These are phyloP conservation scores for Mortierella sp. DNA, from an alignment of 371 early-diverging fungal species.

Conservation along the genomic window DNA sequence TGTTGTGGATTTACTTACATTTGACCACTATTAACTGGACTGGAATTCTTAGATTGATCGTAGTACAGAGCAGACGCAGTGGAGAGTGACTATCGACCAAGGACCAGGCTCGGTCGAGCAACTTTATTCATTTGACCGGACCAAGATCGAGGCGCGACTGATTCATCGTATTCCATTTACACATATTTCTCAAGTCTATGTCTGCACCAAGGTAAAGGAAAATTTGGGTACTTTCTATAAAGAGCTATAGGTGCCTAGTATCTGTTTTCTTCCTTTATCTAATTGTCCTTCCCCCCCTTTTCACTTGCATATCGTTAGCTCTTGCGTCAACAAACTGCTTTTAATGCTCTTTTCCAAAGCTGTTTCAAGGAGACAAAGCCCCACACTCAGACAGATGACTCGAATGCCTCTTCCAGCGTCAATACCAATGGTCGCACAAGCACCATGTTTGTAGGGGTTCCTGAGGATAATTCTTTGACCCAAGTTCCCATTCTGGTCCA, in stretches of 20 bases:
- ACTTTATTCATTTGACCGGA: conserved; percentile 44
- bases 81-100: conserved; percentile 34
- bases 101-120: conserved; percentile 30
- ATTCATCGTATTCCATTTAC: conserved; percentile 63
- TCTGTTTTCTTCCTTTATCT: background rate
- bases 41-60: conserved; percentile 16
- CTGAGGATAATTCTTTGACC: conserved; percentile 9
- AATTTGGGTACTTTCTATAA: background rate
- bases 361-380: conserved; percentile 55
- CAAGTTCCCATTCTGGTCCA: conserved; percentile 41
- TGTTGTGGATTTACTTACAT: background rate
- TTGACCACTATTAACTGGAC: background rate
- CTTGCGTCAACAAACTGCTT: conserved; percentile 64
- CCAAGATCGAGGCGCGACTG: conserved; percentile 49
- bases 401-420: background rate
- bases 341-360: conserved; percentile 63
- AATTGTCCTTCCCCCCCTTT: background rate
- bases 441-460: background rate
- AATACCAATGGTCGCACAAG: background rate
- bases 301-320: conserved; percentile 5
- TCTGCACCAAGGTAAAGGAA: conserved; percentile 57
- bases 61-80: conserved; percentile 35
- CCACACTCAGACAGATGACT: conserved; percentile 4
- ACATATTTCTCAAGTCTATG: conserved; percentile 64
- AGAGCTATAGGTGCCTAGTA: no score